Percentiles rank a stretch among this genome's conserved stretches.
Evolutionary conservation across 2,329 filamentous ascomycete genomes (phyloP).

Genomic region (Sporothrix humicola): DNA sequence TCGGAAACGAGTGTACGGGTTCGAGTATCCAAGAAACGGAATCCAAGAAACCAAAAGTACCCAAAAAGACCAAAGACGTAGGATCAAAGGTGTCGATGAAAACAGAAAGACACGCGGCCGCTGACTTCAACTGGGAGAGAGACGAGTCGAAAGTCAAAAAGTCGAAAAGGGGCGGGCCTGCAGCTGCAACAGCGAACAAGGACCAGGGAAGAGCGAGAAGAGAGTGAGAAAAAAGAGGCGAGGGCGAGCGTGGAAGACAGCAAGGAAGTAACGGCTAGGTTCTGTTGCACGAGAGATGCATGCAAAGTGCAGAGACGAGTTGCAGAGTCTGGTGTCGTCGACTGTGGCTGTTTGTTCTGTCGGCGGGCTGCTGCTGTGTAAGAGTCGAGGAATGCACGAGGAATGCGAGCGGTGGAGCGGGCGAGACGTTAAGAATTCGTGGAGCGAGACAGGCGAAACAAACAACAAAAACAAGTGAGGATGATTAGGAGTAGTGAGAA

Average conservation of each 20-base stretch:
- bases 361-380: slow-evolving; percentile 28
- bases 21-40: slow-evolving; percentile 3
- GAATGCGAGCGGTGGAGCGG: slow-evolving; percentile 28
- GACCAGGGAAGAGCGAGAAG: slow-evolving; percentile 9
- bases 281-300: slow-evolving; percentile 24
- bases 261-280: slow-evolving; percentile 7
- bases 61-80: not conserved
- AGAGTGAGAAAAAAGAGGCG: not conserved
- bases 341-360: slow-evolving; percentile 13
- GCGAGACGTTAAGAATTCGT: slow-evolving; percentile 17
- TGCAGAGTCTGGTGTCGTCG: slow-evolving; percentile 16
- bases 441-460: slow-evolving; percentile 6
- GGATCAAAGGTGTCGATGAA: not conserved
- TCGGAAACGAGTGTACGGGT: not conserved
- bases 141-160: not conserved
- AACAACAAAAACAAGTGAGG: slow-evolving; percentile 26
- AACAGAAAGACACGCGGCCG: not conserved
- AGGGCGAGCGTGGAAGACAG: slow-evolving; percentile 2
- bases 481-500: not conserved
- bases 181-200: slow-evolving; percentile 12
- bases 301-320: slow-evolving; percentile 10
- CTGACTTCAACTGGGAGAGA: not conserved
- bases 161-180: not conserved
- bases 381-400: slow-evolving; percentile 20
- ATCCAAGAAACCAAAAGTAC: not conserved